Evolutionary conservation across 768 basidiomycete species (phyloP), one percentile per base, ranked within the genome.

Genomic region (Amanita molliuscula): DNA sequence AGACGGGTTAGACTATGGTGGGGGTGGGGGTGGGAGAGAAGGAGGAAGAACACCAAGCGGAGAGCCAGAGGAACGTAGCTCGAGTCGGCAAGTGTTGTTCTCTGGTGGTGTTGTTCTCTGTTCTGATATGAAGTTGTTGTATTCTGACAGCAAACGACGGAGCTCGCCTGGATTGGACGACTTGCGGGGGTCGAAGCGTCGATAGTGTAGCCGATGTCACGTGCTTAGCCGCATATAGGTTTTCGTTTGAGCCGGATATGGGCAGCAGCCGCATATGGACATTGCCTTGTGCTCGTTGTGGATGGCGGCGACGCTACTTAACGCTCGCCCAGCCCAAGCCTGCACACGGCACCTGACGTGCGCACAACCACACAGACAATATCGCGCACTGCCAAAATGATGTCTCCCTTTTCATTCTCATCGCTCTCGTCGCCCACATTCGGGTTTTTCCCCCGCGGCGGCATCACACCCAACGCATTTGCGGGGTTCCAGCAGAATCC

Each of bases 1-100:
- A 10, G 88, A 91, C 60, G 88, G 89, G n/a, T 65, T 92, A 58
- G 89, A 92, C 61, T 92, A 92, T 56, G 88, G 68, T 8, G 67
- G 67, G 11, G 67, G 59, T 6, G 57, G 87, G 2, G 87, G 82
- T 59, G 69, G 65, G 48, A 73, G 74, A 55, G 65, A 62, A 48
- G 61, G 68, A 11, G 71, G 75, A 36, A 65, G 81, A 55, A 84
- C 79, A 44, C 75, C 81, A 0, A 81, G 78, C 47, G 75, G 76
- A 16, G 83, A 87, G 55, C 76, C 81, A 29, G 83, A 86, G 57
- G 83, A 85, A 46, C 73, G 82, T 55, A 70, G 73, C 53, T 74
- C 77, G 49, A 73, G 77, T 57, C 73, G 78, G 81, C 76, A 57
- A 60, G 75, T 56, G 48, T 31, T 20, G 44, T 18, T 20, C 7